Evolutionary conservation across 179 eudicot genomes (phyloP), one percentile per base, ranked within the genome.

Genomic region (Drosera spatulata): DNA sequence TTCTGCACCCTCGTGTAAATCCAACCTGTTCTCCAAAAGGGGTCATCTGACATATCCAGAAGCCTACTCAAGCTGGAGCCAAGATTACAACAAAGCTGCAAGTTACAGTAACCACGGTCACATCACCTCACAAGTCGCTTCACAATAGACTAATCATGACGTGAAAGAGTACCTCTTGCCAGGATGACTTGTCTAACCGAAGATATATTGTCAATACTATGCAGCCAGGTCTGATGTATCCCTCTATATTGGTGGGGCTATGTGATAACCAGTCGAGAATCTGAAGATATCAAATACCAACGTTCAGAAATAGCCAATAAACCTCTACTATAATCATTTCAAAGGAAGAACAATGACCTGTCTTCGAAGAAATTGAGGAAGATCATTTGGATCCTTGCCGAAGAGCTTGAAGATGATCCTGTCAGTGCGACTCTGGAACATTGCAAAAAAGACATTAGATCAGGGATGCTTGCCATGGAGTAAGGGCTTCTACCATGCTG

Each of bases 151-250:
- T 14, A 59, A 50, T 42, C 33, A 65, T 59, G 37, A 77, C 15
- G 55, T 42, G 66, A 47, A 58, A 49, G 56, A 76, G 33, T 75
- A 91, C 97, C 96, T 85, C 80, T 59, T 91, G 86, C 96, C 96
- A 91, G n/a, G 63, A 55, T 53, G 88, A 74, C 50, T 73, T 71
- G 14, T 71, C 76, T 75, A 88, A 73, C 6, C 87, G 87, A 52
- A 85, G 75, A 80, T 91, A 91, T 75, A 91, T 54, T 4, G 96
- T 88, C 67, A 91, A 76, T 56, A 91, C 77, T 58, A 88, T 66
- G 65, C 97, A 91, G 61, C 97, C 97, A 72, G 97, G 97, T 68
- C 85, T 76, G 61, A 91, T 91, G 79, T 85, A 88, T 69, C 96
- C 87, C 61, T 91, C 97, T 64, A 91, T 88, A 58, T 91, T 91